Evolutionary conservation across 768 basidiomycete genomes (phyloP).

Genomic region (Boletus sensibilis): DNA sequence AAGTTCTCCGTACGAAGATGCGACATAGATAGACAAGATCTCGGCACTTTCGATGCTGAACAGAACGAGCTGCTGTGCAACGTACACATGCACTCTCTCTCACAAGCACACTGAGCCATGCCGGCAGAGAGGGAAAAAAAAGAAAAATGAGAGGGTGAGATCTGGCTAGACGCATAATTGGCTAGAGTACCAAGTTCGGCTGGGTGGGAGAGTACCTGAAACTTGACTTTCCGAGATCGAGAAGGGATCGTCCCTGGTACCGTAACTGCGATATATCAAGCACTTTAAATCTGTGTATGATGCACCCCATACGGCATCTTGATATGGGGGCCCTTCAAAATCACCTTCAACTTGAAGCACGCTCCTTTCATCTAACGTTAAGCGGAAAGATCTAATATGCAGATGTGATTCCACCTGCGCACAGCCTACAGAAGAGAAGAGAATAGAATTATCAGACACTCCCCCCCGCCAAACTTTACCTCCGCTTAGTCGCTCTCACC

Average conservation of each 20-base stretch:
- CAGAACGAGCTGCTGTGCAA: slow-evolving; percentile 18
- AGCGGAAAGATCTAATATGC: slow-evolving; percentile 36
- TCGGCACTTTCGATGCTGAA: slow-evolving; percentile 16
- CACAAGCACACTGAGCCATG: slow-evolving; percentile 22
- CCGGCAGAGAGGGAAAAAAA: slow-evolving; percentile 24
- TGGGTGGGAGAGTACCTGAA: slow-evolving; percentile 36
- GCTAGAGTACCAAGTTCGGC: slow-evolving; percentile 27
- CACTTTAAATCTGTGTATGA: slow-evolving; percentile 35
- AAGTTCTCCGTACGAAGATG: slow-evolving; percentile 30
- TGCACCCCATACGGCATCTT: slow-evolving; percentile 35
- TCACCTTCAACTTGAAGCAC: slow-evolving; percentile 26
- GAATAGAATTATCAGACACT: slow-evolving; percentile 9
- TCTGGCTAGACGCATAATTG: slow-evolving; percentile 24
- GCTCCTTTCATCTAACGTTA: slow-evolving; percentile 37
- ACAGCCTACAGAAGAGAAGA: slow-evolving; percentile 24
- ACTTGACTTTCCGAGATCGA: slow-evolving; percentile 37
- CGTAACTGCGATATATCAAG: slow-evolving; percentile 37
- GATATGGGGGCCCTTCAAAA: slow-evolving; percentile 30
- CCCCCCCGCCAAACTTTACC: slow-evolving; percentile 10
- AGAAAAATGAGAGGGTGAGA: slow-evolving; percentile 15
- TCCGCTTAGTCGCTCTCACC: slow-evolving; percentile 9
- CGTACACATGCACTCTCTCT: slow-evolving; percentile 9
- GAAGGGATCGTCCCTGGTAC: slow-evolving; percentile 38
- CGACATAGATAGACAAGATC: slow-evolving; percentile 19
- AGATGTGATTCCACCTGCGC: slow-evolving; percentile 31